phyloP scores from a whole-genome alignment of 805 yeast genomes.

The Yamadazyma laniorum region DNA sequence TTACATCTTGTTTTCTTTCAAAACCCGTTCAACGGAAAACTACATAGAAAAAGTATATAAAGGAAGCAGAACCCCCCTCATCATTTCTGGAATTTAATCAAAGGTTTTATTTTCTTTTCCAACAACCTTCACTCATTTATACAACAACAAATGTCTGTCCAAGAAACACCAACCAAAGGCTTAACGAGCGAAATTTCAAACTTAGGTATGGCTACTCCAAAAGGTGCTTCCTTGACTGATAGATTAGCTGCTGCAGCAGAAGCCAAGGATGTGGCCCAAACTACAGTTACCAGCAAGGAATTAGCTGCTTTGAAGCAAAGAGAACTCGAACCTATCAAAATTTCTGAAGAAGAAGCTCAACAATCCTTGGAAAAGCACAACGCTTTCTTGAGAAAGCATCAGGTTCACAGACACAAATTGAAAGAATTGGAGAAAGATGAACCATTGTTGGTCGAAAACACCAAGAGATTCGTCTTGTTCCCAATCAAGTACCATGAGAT shows the following conservation, averaged over 20 bases:
- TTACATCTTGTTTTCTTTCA: slow-evolving; percentile 5
- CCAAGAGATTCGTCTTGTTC: slow-evolving; percentile 85
- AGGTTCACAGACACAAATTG: slow-evolving; percentile 68
- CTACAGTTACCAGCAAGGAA: slow-evolving; percentile 20
- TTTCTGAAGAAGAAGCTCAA: slow-evolving; percentile 17
- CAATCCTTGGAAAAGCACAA: slow-evolving; percentile 42
- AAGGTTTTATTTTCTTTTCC: not conserved
- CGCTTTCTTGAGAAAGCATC: slow-evolving; percentile 58
- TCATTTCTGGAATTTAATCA: not conserved
- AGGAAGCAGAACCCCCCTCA: slow-evolving; percentile 1
- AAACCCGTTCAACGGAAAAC: slow-evolving; percentile 7
- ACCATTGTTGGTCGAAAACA: slow-evolving; percentile 84
- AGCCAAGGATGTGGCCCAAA: slow-evolving; percentile 30
- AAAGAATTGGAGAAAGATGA: slow-evolving; percentile 81
- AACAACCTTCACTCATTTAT: not conserved
- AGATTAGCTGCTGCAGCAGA: slow-evolving; percentile 42
- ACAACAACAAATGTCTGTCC: slow-evolving; percentile 41
- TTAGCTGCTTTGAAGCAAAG: slow-evolving; percentile 19
- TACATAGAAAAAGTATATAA: slow-evolving; percentile 7
- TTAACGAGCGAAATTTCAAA: slow-evolving; percentile 44
- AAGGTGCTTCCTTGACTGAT: slow-evolving; percentile 40
- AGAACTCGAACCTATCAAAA: slow-evolving; percentile 10
- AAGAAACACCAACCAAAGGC: slow-evolving; percentile 60
- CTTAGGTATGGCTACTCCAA: slow-evolving; percentile 33
- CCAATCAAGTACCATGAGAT: slow-evolving; percentile 97